These are phyloP conservation scores for Dipodascus geniculatus DNA, from an alignment of 805 yeast genomes.

Conservation along the genomic window DNA sequence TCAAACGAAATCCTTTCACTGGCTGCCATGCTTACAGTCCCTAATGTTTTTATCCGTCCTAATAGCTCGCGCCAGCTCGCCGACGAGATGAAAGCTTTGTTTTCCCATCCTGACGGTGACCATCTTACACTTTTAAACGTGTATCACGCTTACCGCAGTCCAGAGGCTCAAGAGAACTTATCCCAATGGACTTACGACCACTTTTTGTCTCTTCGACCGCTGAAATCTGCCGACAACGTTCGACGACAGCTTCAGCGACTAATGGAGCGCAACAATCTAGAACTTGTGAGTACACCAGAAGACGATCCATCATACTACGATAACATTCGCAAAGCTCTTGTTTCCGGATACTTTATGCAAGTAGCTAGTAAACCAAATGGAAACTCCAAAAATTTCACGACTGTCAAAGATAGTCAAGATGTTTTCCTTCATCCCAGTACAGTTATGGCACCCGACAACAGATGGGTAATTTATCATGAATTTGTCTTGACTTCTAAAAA, in stretches of 20 bases:
- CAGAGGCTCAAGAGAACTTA: constrained; percentile 48
- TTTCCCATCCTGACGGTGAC: constrained; percentile 93
- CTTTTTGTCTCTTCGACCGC: constrained; percentile 71
- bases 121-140: constrained; percentile 86
- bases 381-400: constrained; percentile 46
- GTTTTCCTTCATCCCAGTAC: constrained; percentile 91
- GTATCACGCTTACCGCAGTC: constrained; percentile 68
- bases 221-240: constrained; percentile 77
- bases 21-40: constrained; percentile 85
- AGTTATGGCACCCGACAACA: constrained; percentile 75
- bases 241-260: constrained; percentile 71
- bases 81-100: constrained; percentile 76
- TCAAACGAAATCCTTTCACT: constrained; percentile 81
- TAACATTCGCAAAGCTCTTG: constrained; percentile 73
- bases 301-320: constrained; percentile 57
- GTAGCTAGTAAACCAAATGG: constrained; percentile 70
- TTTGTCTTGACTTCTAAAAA: constrained; percentile 89
- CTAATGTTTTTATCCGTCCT: constrained; percentile 91
- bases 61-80: constrained; percentile 78
- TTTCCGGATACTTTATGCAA: constrained; percentile 97
- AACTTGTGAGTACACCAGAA: constrained; percentile 54
- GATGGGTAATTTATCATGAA: constrained; percentile 92
- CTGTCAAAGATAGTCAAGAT: constrained; percentile 93
- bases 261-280: constrained; percentile 73
- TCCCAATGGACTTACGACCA: constrained; percentile 88